Evolutionary conservation across 495 filamentous ascomycete species (phyloP).

Genomic region (Patellaria atrata): DNA sequence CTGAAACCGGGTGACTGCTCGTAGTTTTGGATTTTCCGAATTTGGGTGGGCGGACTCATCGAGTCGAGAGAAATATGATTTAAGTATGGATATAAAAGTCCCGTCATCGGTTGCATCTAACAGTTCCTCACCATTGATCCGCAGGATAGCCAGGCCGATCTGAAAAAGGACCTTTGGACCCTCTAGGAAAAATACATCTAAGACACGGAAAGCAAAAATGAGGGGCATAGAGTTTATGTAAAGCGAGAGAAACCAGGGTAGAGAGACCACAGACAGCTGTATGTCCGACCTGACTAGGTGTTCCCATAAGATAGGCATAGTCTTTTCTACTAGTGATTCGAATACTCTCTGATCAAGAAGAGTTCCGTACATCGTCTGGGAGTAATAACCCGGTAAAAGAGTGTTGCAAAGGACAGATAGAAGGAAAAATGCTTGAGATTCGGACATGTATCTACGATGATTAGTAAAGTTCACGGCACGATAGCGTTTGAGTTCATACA

Average conservation of each 20-base stretch:
- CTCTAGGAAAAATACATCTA: conserved; percentile 97
- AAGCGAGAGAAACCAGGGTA: conserved; percentile 94
- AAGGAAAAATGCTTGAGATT: conserved; percentile 88
- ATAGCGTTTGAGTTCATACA: conserved; percentile 35
- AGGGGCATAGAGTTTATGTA: conserved; percentile 99
- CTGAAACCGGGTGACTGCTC: conserved; percentile 89
- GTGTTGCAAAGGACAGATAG: conserved; percentile 86
- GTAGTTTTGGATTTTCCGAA: conserved; percentile 81
- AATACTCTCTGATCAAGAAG: conserved; percentile 93
- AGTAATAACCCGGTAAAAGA: conserved; percentile 90
- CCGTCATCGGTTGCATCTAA: conserved; percentile 94
- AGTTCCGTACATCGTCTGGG: conserved; percentile 96
- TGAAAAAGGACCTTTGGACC: conserved; percentile 96
- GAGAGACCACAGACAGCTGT: conserved; percentile 93
- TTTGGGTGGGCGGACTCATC: conserved; percentile 93
- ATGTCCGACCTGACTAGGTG: conserved; percentile 90
- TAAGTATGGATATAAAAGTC: conserved; percentile 89
- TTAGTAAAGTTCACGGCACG: conserved; percentile 13
- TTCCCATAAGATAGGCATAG: conserved; percentile 97
- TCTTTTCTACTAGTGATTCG: conserved; percentile 91
- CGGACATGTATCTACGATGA: conserved; percentile 70
- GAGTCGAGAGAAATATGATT: conserved; percentile 81
- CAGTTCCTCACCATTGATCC: conserved; percentile 95
- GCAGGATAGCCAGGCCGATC: conserved; percentile 82
- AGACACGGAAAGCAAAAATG: conserved; percentile 87